Evolutionary conservation across 2,329 filamentous ascomycete species (phyloP).

Genomic region (Penicillium hesseltinei): DNA sequence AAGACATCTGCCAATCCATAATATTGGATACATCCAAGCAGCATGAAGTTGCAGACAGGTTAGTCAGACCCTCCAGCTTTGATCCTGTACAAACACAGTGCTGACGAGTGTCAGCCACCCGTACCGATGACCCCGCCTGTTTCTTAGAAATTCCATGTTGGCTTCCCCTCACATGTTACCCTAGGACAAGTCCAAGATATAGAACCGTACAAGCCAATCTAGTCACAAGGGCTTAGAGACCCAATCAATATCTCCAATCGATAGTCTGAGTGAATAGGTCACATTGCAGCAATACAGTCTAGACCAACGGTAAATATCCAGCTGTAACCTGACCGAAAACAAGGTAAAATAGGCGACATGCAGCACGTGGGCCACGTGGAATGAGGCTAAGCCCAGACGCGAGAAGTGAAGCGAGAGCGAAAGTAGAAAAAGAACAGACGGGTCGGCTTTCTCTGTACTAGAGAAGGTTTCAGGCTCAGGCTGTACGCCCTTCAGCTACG

Average conservation of each 20-base stretch:
- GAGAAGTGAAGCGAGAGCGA: background rate
- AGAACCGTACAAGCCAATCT: background rate
- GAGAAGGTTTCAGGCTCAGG: conserved; percentile 8
- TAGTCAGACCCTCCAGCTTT: background rate
- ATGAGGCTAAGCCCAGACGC: conserved; percentile 2
- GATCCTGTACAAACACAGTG: conserved; percentile 20
- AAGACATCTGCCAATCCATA: background rate
- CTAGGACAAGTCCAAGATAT: background rate
- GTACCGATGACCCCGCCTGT: background rate
- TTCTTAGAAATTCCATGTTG: background rate
- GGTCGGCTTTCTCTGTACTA: background rate
- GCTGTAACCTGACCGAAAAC: conserved; percentile 9
- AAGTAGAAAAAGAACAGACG: background rate
- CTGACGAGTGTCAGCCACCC: conserved; percentile 19
- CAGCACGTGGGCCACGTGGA: conserved; percentile 27
- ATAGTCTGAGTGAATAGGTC: background rate
- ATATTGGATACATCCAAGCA: background rate
- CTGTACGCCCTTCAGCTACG: conserved; percentile 4
- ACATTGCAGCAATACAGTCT: background rate
- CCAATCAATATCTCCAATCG: background rate
- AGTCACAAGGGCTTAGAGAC: background rate
- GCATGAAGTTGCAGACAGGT: background rate
- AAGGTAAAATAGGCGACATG: conserved; percentile 22
- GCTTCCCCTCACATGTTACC: background rate
- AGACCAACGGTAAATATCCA: background rate